Percentiles rank a stretch among this genome's conserved stretches.
Evolutionary conservation across 257 asterid genomes (phyloP).

Genomic region (Solanum bukasovii): DNA sequence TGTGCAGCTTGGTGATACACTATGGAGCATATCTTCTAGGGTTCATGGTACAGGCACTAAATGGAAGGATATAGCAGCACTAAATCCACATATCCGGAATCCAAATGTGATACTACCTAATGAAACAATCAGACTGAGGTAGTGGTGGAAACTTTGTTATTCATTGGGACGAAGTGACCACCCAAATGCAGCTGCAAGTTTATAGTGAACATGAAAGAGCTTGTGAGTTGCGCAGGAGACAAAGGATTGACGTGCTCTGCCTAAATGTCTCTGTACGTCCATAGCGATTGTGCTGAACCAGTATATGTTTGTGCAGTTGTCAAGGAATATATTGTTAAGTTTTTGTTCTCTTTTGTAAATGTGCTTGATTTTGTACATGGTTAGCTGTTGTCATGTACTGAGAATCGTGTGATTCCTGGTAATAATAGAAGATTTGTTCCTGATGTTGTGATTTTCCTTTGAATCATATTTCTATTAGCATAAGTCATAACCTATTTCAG

Average conservation of each 20-base stretch:
- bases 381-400: neutral
- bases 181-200: neutral
- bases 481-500: neutral
- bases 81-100: constrained; percentile 53
- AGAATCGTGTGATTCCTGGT: neutral
- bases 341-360: neutral
- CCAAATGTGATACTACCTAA: constrained; percentile 39
- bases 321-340: neutral
- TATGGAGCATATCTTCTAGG: constrained; percentile 82
- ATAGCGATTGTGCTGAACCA: neutral
- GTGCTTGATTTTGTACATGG: neutral
- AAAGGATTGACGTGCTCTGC: neutral
- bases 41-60: constrained; percentile 41
- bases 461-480: neutral
- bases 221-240: neutral
- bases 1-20: constrained; percentile 46
- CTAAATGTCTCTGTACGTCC: neutral
- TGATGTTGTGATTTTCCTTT: neutral
- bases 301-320: neutral
- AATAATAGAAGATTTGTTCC: neutral
- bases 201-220: neutral
- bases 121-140: constrained; percentile 35
- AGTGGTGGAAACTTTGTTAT: neutral
- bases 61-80: constrained; percentile 42
- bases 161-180: neutral